Evolutionary conservation across 2,329 filamentous ascomycete species (phyloP), one percentile per base, ranked within the genome.

Genomic region (Ophiosphaerella herpotricha): DNA sequence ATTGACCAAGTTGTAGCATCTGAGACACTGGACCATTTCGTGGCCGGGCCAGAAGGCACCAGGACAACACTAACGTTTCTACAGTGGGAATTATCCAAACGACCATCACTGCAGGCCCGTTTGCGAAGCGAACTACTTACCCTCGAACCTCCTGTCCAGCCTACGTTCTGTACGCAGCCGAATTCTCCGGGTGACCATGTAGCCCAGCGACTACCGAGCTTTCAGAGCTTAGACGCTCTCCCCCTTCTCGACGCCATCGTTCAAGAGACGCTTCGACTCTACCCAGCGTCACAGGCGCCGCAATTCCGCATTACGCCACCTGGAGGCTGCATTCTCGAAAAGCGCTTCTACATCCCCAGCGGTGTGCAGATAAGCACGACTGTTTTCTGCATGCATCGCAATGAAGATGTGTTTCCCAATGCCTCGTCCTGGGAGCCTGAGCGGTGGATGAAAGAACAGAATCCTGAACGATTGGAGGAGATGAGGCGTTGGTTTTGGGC

Each of bases 21-120:
- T 24, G 89, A 91, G 62, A 77, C 88, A 55, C 80, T 89, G 40
- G 88, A 91, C 62, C 88, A 92, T 53, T 77, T 89, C 3, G 80
- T 88, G 1, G 89, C 89, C 0, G 89, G 88, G 0, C 86, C 89
- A 55, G 89, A 92, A 66, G 91, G 88, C 0, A 85, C 85, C 3
- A 85, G 85, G 2, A 83, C 89, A 23, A 82, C 81, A 0, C 71
- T 89, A 26, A 85, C 83, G 0, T 88, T 85, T 63, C 66, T 85
- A 1, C 72, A 80, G 13, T 85, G 83, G 77, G 77, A 85, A 40
- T 72, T 61, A 60, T 80, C 39, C 61, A 68, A 14, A 71, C 60
- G 61, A 23, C 32, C 58, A 57, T 16, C 45, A 18, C 52, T 63
- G 33, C 61, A 73, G 61, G 29, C 29, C 0, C 51, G 50, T 52